Percentiles rank a stretch among this genome's conserved stretches.
phyloP scores from a whole-genome alignment of 2,329 filamentous ascomycete species.

The Fusarium palustre region DNA sequence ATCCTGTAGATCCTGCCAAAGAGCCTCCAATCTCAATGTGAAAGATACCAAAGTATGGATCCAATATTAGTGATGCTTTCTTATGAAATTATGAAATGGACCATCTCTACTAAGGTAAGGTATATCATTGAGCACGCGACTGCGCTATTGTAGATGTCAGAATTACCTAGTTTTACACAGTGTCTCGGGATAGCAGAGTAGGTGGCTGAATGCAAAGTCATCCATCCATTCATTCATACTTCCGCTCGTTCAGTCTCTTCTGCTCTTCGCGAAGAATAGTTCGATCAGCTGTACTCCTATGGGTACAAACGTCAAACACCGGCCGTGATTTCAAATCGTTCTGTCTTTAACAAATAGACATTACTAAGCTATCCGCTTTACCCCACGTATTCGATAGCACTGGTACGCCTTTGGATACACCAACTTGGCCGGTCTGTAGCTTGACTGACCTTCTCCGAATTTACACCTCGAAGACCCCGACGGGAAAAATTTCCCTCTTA shows the following conservation, averaged over 20 bases:
- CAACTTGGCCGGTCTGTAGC: conserved; percentile 38
- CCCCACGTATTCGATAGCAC: conserved; percentile 25
- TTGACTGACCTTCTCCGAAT: conserved; percentile 40
- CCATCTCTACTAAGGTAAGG: neutral
- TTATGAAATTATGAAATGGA: neutral
- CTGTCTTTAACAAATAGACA: conserved; percentile 2
- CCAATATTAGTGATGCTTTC: conserved; percentile 3
- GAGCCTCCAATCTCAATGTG: neutral
- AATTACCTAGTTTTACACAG: neutral
- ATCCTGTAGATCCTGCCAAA: neutral
- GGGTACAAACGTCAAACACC: conserved; percentile 8
- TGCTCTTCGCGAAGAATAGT: neutral
- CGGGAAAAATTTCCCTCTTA: conserved; percentile 39
- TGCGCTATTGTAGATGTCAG: conserved; percentile 23
- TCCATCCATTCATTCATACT: neutral
- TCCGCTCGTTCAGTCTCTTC: neutral
- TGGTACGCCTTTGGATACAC: conserved; percentile 38
- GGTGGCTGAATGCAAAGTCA: neutral
- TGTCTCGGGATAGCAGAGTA: neutral
- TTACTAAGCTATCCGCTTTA: conserved; percentile 34
- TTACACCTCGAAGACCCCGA: conserved; percentile 41
- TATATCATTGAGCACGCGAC: conserved; percentile 25
- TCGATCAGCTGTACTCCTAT: conserved; percentile 3
- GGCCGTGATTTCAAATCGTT: conserved; percentile 9
- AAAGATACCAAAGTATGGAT: conserved; percentile 1